Evolutionary conservation across 129 eudicot species (phyloP), one percentile per base, ranked within the genome.

Genomic region (Deinandra increscens): DNA sequence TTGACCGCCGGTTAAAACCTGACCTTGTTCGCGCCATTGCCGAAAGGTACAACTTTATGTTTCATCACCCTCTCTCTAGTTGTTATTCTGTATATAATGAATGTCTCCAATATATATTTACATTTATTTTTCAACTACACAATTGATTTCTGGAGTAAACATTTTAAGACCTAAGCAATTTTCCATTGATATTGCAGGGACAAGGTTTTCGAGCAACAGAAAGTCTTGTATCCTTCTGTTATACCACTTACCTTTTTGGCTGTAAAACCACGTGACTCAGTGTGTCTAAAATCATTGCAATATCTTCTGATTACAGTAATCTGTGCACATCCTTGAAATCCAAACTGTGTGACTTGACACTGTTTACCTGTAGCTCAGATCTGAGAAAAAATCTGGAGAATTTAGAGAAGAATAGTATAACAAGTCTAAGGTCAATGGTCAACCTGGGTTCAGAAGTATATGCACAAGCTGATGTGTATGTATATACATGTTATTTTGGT

Each of bases 391-490:
- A 87, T 71, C 82, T 93, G 17, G 92, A 93, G 84, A 93, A 83
- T 71, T 67, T 93, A 78, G 97, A 93, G 85, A 85, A 89, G 81
- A 81, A 93, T 63, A 83, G 88, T 73, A 88, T 93, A 41, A 89
- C 95, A 64, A 86, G 86, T 72, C 79, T 93, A 62, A 85, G 86
- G 79, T 83, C 98, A 46, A 58, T 89, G 86, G 95, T 89, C 68
- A 89, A 65, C 85, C 84, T 93, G 56, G 98, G 95, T 22, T 89
- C 98, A 54, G 98, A 93, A 87, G 97, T 93, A 26, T 93, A 93
- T 33, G 75, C 74, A 75, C 97, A 93, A 83, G 98, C 98, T 53
- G 92, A 93, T 38, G 97, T 89, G 98, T 93, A 93, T 9, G 96
- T 60, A 29, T 48, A 69, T 38, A 31, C 23, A 8, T 64, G 18